A percentile compares a stretch with the other conserved stretches of the same genome.
phyloP scores from a whole-genome alignment of 768 basidiomycete species.

The Cystobasidium tubakii region DNA sequence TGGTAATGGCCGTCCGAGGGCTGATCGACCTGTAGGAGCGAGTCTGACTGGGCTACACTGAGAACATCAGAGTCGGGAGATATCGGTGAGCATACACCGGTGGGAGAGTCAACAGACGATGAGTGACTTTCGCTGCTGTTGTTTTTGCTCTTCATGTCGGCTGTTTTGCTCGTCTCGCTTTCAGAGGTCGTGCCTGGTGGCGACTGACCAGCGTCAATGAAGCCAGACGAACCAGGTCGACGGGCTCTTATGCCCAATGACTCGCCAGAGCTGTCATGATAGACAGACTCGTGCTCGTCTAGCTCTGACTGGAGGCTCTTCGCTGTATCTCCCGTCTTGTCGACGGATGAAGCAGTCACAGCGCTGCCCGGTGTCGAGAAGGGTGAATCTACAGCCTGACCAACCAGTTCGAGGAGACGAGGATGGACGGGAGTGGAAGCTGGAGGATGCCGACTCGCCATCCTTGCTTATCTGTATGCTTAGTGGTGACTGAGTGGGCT shows the following conservation, averaged over 20 bases:
- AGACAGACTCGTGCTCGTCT: not conserved
- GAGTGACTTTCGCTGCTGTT: not conserved
- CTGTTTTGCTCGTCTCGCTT: not conserved
- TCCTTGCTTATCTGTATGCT: not conserved
- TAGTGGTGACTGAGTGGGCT: not conserved
- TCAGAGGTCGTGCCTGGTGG: not conserved
- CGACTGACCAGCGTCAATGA: not conserved
- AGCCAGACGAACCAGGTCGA: not conserved
- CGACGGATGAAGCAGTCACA: not conserved
- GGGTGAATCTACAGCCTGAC: not conserved
- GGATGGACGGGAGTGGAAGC: not conserved
- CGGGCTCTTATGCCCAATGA: conserved; percentile 13
- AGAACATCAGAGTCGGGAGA: not conserved
- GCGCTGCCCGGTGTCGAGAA: conserved; percentile 18
- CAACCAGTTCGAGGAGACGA: not conserved
- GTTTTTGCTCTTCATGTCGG: not conserved
- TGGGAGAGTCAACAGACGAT: not conserved
- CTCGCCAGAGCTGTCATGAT: conserved; percentile 18
- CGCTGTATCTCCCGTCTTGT: not conserved
- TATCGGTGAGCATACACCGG: not conserved
- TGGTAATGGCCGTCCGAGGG: not conserved
- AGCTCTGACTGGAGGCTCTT: not conserved
- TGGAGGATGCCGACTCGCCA: not conserved
- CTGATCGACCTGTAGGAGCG: not conserved
- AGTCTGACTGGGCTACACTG: not conserved